Conservation (phyloP, 129 eudicot genomes). For the Flaveria brownii region DNA sequence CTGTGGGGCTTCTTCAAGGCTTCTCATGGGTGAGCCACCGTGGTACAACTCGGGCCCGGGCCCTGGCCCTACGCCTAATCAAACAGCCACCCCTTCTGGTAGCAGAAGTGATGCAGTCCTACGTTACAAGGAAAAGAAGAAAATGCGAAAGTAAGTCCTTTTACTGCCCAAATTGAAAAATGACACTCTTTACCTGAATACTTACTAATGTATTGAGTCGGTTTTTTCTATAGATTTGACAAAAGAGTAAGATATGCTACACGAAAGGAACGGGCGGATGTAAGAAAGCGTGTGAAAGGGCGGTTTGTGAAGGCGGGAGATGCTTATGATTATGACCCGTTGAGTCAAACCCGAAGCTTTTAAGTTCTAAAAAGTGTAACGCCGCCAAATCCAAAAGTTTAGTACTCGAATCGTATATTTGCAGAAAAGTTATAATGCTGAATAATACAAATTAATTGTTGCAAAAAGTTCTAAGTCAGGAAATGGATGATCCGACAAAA, state of each 20-base stretch:
- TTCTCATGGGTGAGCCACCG: constrained; percentile 54
- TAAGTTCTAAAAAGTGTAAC: constrained; percentile 28
- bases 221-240: constrained; percentile 43
- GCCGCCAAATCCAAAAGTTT: background rate
- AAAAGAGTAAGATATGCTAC: constrained; percentile 67
- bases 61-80: constrained; percentile 19
- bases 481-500: background rate
- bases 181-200: background rate
- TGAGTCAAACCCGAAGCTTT: constrained; percentile 46
- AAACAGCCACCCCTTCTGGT: constrained; percentile 30
- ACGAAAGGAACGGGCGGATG: constrained; percentile 73
- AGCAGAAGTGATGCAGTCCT: constrained; percentile 58
- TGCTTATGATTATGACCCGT: constrained; percentile 66
- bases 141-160: constrained; percentile 60
- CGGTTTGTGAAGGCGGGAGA: constrained; percentile 78
- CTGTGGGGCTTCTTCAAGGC: constrained; percentile 49
- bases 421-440: constrained; percentile 8
- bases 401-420: background rate
- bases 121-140: constrained; percentile 67
- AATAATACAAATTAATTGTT: background rate
- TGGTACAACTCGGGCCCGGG: constrained; percentile 22
- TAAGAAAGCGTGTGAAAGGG: constrained; percentile 75
- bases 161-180: constrained; percentile 1
- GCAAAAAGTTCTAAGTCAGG: background rate
- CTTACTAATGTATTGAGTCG: background rate